A percentile compares a stretch with the other conserved stretches of the same genome.
Evolutionary conservation across 2,329 filamentous ascomycete genomes (phyloP).

Genomic region (Fusarium transvaalense): DNA sequence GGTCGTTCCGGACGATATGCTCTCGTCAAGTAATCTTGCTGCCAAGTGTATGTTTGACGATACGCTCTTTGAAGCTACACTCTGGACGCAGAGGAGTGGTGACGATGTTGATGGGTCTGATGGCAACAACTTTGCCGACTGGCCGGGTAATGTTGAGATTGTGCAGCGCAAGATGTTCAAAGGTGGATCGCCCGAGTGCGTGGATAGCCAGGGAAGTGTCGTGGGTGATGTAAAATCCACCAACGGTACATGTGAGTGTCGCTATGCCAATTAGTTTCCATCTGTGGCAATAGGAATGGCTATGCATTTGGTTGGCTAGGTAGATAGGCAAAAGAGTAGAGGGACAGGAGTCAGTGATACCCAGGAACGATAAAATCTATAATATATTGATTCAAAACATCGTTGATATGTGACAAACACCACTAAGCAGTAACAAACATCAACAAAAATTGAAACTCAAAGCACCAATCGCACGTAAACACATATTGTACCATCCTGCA

Average conservation of each 20-base stretch:
- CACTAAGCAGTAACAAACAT: neutral
- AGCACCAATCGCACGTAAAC: neutral
- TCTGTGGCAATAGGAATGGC: neutral
- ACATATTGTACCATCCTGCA: conserved; percentile 13
- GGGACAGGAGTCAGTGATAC: conserved; percentile 40
- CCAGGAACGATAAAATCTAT: conserved; percentile 31
- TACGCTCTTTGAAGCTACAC: conserved; percentile 66
- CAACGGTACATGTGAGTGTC: conserved; percentile 54
- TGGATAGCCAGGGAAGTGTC: conserved; percentile 53
- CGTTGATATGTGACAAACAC: conserved; percentile 2
- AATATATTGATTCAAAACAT: conserved; percentile 23
- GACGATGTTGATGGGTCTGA: conserved; percentile 24
- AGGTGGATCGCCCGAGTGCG: conserved; percentile 66
- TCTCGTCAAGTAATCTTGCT: conserved; percentile 58
- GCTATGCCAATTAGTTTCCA: conserved; percentile 50
- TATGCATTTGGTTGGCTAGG: neutral
- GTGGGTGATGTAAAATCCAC: conserved; percentile 56
- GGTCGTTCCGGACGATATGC: conserved; percentile 61
- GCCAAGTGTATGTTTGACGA: conserved; percentile 70
- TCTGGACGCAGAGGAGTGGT: conserved; percentile 66
- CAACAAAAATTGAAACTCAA: neutral
- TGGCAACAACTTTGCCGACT: conserved; percentile 55
- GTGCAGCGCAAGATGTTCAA: conserved; percentile 60
- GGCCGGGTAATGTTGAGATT: conserved; percentile 71
- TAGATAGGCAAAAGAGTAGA: neutral